phyloP scores from a whole-genome alignment of 805 yeast species.

The Ogataea thermomethanolica region DNA sequence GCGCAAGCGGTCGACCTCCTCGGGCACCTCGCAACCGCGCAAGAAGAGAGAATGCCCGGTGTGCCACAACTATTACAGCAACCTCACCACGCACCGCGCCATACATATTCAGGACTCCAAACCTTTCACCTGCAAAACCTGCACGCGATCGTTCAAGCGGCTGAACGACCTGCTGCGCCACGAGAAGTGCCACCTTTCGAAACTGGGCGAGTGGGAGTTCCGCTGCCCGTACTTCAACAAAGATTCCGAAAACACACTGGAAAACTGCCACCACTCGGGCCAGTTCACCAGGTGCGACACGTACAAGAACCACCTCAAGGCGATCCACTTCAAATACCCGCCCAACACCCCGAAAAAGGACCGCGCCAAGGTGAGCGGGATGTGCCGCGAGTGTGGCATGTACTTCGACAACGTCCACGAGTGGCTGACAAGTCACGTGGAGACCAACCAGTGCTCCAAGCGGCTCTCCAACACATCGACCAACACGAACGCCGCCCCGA shows the following conservation, averaged over 20 bases:
- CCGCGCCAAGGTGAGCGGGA: slow-evolving; percentile 63
- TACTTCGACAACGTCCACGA: slow-evolving; percentile 66
- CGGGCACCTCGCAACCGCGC: slow-evolving; percentile 22
- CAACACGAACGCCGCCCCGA: background rate
- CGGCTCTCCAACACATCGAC: background rate
- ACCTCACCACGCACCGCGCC: slow-evolving; percentile 78
- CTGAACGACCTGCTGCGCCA: slow-evolving; percentile 85
- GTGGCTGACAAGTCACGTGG: slow-evolving; percentile 78
- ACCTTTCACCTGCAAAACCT: slow-evolving; percentile 74
- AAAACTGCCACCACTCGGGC: slow-evolving; percentile 73
- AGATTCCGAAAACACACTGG: slow-evolving; percentile 25
- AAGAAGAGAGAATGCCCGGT: slow-evolving; percentile 37
- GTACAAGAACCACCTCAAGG: slow-evolving; percentile 84
- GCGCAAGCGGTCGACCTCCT: slow-evolving; percentile 5
- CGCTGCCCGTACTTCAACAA: slow-evolving; percentile 73
- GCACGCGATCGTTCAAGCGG: slow-evolving; percentile 83
- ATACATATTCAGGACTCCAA: slow-evolving; percentile 72
- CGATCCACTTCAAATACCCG: slow-evolving; percentile 87
- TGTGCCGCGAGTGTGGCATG: slow-evolving; percentile 72
- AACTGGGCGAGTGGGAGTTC: slow-evolving; percentile 62
- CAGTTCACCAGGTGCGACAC: slow-evolving; percentile 88
- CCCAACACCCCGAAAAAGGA: slow-evolving; percentile 79
- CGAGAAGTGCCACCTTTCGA: slow-evolving; percentile 81
- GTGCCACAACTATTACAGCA: slow-evolving; percentile 55
- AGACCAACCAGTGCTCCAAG: slow-evolving; percentile 39